Percentiles rank a stretch among this genome's conserved stretches.
Conservation (phyloP, 352 stramenopile genomes). For the Thalassiosira hispida region DNA sequence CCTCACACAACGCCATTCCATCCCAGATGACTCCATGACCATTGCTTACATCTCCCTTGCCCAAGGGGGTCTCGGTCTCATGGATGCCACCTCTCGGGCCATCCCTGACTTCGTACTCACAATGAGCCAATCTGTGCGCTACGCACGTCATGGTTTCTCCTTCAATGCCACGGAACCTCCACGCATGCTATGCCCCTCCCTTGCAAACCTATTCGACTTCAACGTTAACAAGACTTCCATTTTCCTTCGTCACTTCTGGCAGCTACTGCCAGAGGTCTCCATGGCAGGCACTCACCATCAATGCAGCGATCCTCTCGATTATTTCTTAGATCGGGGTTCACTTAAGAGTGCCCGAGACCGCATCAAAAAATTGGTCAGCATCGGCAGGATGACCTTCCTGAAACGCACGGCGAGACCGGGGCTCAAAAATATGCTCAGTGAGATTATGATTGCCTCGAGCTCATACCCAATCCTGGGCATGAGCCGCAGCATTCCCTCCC, state of each 20-base stretch:
- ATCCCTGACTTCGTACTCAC: slow-evolving; percentile 28
- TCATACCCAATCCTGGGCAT: slow-evolving; percentile 14
- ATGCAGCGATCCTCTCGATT: background rate
- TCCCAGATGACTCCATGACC: slow-evolving; percentile 5
- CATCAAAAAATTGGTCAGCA: background rate
- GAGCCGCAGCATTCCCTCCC: background rate
- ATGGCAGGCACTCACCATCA: background rate
- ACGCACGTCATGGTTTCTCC: background rate
- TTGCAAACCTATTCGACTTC: slow-evolving; percentile 2
- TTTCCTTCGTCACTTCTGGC: background rate
- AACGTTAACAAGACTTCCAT: background rate
- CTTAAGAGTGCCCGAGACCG: background rate
- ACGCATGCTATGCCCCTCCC: background rate
- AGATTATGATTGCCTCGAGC: background rate
- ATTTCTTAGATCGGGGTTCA: background rate
- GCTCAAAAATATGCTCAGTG: background rate
- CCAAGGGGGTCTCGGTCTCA: slow-evolving; percentile 11
- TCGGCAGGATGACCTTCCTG: background rate
- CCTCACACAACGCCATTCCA: background rate
- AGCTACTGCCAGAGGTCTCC: background rate
- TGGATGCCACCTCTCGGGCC: slow-evolving; percentile 11
- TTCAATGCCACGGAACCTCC: background rate
- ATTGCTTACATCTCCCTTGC: slow-evolving; percentile 9
- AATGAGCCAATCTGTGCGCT: background rate
- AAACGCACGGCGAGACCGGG: background rate